Evolutionary conservation across 805 yeast species (phyloP).

Genomic region (Scheffersomyces ergatensis): DNA sequence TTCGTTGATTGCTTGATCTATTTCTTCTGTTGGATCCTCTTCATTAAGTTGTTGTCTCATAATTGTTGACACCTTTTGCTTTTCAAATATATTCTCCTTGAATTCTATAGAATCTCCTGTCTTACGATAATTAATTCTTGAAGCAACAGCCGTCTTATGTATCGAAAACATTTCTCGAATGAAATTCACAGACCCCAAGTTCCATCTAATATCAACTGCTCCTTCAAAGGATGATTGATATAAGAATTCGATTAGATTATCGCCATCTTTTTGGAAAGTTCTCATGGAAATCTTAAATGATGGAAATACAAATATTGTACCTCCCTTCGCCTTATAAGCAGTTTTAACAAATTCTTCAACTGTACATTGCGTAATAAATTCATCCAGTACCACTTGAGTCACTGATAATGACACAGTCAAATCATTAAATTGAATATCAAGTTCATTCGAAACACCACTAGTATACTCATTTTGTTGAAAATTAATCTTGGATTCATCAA

Average conservation of each 20-base stretch:
- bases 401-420: slow-evolving; percentile 68
- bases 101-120: slow-evolving; percentile 10
- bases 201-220: slow-evolving; percentile 90
- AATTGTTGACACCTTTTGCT: slow-evolving; percentile 2
- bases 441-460: slow-evolving; percentile 48
- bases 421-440: slow-evolving; percentile 61
- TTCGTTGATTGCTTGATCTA: slow-evolving; percentile 36
- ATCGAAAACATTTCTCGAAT: slow-evolving; percentile 91
- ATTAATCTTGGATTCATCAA: slow-evolving; percentile 54
- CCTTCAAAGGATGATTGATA: slow-evolving; percentile 82
- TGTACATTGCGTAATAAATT: slow-evolving; percentile 39
- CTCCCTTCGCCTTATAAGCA: slow-evolving; percentile 68
- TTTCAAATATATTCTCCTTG: slow-evolving; percentile 9
- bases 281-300: slow-evolving; percentile 72
- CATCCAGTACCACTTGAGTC: slow-evolving; percentile 50
- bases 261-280: slow-evolving; percentile 57
- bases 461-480: slow-evolving; percentile 48
- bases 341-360: slow-evolving; percentile 56
- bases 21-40: slow-evolving; percentile 19
- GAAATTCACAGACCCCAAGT: slow-evolving; percentile 84
- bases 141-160: slow-evolving; percentile 69
- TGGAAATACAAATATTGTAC: slow-evolving; percentile 78
- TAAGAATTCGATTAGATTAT: slow-evolving; percentile 59
- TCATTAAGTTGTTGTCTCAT: slow-evolving; percentile 10
- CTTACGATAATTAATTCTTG: slow-evolving; percentile 44